Evolutionary conservation across 2,329 filamentous ascomycete genomes (phyloP).

Genomic region (Amesomyces nigricolor): DNA sequence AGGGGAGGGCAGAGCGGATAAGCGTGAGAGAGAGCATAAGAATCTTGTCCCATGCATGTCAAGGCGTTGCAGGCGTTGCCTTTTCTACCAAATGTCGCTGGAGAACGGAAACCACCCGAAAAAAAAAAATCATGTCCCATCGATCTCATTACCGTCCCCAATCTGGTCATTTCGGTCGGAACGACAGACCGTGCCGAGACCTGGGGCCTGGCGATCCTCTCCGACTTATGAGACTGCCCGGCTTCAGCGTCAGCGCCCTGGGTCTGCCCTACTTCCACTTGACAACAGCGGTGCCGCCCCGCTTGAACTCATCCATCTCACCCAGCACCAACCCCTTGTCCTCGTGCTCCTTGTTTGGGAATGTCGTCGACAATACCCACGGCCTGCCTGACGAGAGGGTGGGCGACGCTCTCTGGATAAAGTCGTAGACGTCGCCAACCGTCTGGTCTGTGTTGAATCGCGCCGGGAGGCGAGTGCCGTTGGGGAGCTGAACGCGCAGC

Average conservation of each 20-base stretch:
- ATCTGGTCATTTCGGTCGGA: too few relatives aligned
- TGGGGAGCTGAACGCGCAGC: constrained; percentile 71
- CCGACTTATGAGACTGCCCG: not conserved
- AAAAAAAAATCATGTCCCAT: too few relatives aligned
- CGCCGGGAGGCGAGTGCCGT: constrained; percentile 70
- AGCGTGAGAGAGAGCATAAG: too few relatives aligned
- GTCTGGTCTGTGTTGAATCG: constrained; percentile 79
- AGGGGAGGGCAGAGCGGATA: too few relatives aligned
- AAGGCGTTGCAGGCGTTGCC: too few relatives aligned
- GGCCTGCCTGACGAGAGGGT: constrained; percentile 47
- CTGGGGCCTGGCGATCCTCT: too few relatives aligned
- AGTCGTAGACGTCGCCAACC: constrained; percentile 69
- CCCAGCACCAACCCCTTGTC: constrained; percentile 57
- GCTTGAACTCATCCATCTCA: constrained; percentile 60
- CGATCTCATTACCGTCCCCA: too few relatives aligned
- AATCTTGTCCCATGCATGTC: too few relatives aligned
- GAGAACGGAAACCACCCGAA: too few relatives aligned
- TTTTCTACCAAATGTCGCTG: too few relatives aligned
- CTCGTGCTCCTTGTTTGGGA: constrained; percentile 73
- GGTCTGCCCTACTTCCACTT: constrained; percentile 42
- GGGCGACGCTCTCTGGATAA: constrained; percentile 60
- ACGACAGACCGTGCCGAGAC: too few relatives aligned
- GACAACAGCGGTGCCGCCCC: constrained; percentile 59
- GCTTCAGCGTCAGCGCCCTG: too few relatives aligned
- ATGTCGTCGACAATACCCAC: constrained; percentile 76